Percentiles rank a stretch among this genome's conserved stretches.
Evolutionary conservation across 2,329 filamentous ascomycete genomes (phyloP).

Genomic region (Chlorencoelia australis): DNA sequence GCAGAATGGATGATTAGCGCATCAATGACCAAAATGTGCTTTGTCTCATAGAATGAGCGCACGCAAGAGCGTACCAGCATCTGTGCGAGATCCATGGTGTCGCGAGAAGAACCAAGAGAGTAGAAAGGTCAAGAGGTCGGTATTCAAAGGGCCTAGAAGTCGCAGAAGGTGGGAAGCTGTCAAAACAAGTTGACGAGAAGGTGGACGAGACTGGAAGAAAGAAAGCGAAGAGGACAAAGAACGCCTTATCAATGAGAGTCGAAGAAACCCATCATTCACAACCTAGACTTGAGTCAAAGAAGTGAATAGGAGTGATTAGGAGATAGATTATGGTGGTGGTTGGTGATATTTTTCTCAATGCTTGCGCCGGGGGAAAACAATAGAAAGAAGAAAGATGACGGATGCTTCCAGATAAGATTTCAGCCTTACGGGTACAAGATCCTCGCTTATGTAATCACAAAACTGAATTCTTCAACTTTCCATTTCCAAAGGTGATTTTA

Average conservation of each 20-base stretch:
- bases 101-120: background rate
- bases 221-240: conserved; percentile 4
- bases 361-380: too few relatives aligned
- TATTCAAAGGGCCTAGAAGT: background rate
- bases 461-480: too few relatives aligned
- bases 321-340: too few relatives aligned
- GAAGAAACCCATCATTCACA: conserved; percentile 5
- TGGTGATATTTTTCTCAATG: background rate
- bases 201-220: background rate
- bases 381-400: too few relatives aligned
- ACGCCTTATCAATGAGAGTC: conserved; percentile 5
- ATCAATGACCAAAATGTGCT: conserved; percentile 74
- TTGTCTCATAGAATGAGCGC: conserved; percentile 78
- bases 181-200: background rate
- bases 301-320: too few relatives aligned
- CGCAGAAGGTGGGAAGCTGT: background rate
- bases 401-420: too few relatives aligned
- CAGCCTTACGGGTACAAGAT: too few relatives aligned
- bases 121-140: background rate
- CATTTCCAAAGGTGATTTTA: too few relatives aligned
- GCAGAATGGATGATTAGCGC: conserved; percentile 67
- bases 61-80: conserved; percentile 77
- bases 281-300: background rate
- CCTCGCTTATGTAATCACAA: too few relatives aligned
- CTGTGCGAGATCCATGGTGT: conserved; percentile 55